These are phyloP conservation scores for Imleria badia DNA, from an alignment of 768 basidiomycete species.

Conservation along the genomic window DNA sequence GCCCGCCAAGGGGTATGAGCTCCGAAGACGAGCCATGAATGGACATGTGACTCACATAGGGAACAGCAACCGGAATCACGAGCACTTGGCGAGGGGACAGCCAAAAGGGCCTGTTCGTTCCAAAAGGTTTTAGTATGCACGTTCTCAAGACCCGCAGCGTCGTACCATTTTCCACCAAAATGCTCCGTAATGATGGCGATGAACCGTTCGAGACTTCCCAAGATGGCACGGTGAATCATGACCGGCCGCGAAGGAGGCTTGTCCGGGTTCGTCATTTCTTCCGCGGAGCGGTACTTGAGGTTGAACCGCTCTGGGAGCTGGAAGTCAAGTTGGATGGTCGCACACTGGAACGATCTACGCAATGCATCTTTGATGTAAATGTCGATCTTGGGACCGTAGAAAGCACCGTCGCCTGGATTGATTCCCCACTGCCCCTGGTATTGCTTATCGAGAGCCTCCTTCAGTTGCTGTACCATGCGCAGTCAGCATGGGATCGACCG, in stretches of 20 bases:
- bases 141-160: neutral
- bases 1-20: conserved; percentile 1
- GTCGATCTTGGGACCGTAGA: conserved; percentile 99
- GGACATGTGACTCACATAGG: conserved; percentile 62
- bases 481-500: neutral
- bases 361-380: conserved; percentile 95
- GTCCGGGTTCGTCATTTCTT: conserved; percentile 51
- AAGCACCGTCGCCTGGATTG: conserved; percentile 96
- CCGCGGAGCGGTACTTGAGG: conserved; percentile 82
- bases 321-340: conserved; percentile 98
- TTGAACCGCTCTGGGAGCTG: conserved; percentile 97
- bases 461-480: conserved; percentile 64
- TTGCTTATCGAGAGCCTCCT: conserved; percentile 75
- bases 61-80: conserved; percentile 88
- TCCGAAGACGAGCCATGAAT: neutral
- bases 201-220: conserved; percentile 93
- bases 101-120: conserved; percentile 86
- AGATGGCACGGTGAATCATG: conserved; percentile 96
- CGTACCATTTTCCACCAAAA: conserved; percentile 95
- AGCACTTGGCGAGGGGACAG: conserved; percentile 93
- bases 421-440: conserved; percentile 89
- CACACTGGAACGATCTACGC: conserved; percentile 93
- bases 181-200: conserved; percentile 97
- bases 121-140: neutral
- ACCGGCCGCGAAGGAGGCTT: conserved; percentile 75